phyloP scores from a whole-genome alignment of 805 yeast genomes.

The Starmerella scarabaei region DNA sequence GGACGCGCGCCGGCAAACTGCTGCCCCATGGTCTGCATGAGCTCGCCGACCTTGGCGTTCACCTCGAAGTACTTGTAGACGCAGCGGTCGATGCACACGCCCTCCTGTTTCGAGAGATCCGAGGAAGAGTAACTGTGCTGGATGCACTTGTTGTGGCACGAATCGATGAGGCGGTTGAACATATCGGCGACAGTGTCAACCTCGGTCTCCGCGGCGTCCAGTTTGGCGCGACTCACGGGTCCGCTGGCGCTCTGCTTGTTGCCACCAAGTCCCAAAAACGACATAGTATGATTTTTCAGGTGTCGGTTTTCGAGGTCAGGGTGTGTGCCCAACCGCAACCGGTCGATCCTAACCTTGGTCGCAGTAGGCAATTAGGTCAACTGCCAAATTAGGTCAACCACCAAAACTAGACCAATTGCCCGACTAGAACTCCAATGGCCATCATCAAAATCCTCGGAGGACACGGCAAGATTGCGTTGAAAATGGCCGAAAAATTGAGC shows the following conservation, averaged over 20 bases:
- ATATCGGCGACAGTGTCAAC: constrained; percentile 94
- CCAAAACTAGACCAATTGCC: too few species aligned
- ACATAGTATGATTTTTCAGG: too few species aligned
- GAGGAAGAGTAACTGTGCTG: constrained; percentile 52
- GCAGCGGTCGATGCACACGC: constrained; percentile 86
- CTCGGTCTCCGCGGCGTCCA: constrained; percentile 85
- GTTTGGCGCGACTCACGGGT: constrained; percentile 21
- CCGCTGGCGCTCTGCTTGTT: constrained; percentile 25
- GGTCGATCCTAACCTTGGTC: too few species aligned
- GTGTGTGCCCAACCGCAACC: too few species aligned
- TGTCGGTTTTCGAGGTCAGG: too few species aligned
- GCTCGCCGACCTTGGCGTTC: constrained; percentile 85
- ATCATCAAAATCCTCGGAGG: constrained; percentile 43
- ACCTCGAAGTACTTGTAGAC: constrained; percentile 90
- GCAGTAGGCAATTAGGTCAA: too few species aligned
- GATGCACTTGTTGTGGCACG: constrained; percentile 82
- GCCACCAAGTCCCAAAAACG: constrained; percentile 41
- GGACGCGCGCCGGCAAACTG: constrained; percentile 7
- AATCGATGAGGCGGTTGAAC: constrained; percentile 83
- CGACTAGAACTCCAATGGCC: constrained; percentile 10
- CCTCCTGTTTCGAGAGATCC: constrained; percentile 65
- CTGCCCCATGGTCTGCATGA: constrained; percentile 26
- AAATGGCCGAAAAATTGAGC: constrained; percentile 30
- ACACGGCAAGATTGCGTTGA: constrained; percentile 46
- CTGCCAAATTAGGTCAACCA: too few species aligned